Evolutionary conservation across 1,284 basidiomycete species (phyloP), one percentile per base, ranked within the genome.

Genomic region (Ustilago sp.): DNA sequence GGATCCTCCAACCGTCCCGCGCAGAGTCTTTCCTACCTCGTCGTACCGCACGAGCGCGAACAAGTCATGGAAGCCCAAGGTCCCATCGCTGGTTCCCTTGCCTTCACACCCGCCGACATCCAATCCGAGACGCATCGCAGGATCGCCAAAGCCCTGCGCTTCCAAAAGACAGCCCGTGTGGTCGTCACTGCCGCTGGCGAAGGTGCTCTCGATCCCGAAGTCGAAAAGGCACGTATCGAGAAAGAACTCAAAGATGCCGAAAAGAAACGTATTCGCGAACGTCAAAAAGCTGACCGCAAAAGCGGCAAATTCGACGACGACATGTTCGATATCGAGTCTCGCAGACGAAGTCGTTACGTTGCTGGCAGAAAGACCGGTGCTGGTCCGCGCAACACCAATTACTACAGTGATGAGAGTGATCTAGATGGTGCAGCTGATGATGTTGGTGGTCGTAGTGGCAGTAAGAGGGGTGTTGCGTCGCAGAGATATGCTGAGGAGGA

Each of bases 81-180:
- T 1, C 88, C 93, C 69, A 89, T 96, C 70, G 92, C 92, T 1
- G 94, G 93, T 36, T 91, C 91, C 80, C 91, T 96, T 89, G 89
- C 91, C 19, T 89, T 96, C 75, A 91, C 92, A 11, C 94, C 94
- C 0, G 93, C 93, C 9, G 92, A 93, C 70, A 93, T 95, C 90
- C 92, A 94, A 82, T 93, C 93, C 11, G 92, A 93, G 84, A 94
- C 93, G 34, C 94, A 96, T 86, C 90, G 92, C 62, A 92, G 93
- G 89, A 89, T 95, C 52, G 94, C 94, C 7, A 92, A 92, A 61
- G 92, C 93, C 19, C 92, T 95, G 88, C 86, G 93, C 92, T 85
- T 90, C 92, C 63, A 92, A 91, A 31, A 90, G 92, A 68, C 88
- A 92, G 80, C 91, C 90, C 69, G 91, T 92, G 89, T 92, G 90